phyloP scores from a whole-genome alignment of 352 stramenopile genomes.

The Phytophthora meadii region DNA sequence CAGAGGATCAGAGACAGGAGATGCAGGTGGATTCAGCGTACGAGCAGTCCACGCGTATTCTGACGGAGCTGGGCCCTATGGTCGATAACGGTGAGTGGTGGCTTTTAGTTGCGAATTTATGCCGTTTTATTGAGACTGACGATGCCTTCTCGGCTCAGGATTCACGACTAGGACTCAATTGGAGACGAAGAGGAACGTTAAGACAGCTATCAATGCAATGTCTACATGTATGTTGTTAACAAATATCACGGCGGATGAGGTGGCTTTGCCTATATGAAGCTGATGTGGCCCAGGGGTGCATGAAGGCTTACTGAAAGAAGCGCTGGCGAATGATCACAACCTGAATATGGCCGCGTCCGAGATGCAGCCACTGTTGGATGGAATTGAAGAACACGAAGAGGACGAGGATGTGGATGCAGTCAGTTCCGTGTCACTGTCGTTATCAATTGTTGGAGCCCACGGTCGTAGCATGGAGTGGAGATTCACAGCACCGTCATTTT shows the following conservation, averaged over 20 bases:
- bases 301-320: constrained; percentile 45
- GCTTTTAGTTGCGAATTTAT: background rate
- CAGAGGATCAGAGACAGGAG: constrained; percentile 33
- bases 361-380: constrained; percentile 67
- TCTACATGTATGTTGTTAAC: constrained; percentile 8
- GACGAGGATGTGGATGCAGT: too few species aligned
- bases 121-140: too few species aligned
- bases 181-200: constrained; percentile 29
- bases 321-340: constrained; percentile 65
- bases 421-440: too few species aligned
- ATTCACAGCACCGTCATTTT: too few species aligned
- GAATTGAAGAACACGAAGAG: constrained; percentile 51
- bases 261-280: background rate
- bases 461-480: too few species aligned
- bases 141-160: background rate
- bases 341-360: constrained; percentile 63
- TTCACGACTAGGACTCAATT: constrained; percentile 22
- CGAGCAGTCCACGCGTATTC: constrained; percentile 29
- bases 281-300: constrained; percentile 9
- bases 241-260: too few species aligned
- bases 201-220: constrained; percentile 10
- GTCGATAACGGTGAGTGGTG: constrained; percentile 26
- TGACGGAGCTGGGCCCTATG: constrained; percentile 38
- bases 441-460: too few species aligned
- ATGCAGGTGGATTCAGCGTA: constrained; percentile 34